Evolutionary conservation across 139 green algal species (phyloP).

Genomic region (Chlamydomonas sphaeroides): DNA sequence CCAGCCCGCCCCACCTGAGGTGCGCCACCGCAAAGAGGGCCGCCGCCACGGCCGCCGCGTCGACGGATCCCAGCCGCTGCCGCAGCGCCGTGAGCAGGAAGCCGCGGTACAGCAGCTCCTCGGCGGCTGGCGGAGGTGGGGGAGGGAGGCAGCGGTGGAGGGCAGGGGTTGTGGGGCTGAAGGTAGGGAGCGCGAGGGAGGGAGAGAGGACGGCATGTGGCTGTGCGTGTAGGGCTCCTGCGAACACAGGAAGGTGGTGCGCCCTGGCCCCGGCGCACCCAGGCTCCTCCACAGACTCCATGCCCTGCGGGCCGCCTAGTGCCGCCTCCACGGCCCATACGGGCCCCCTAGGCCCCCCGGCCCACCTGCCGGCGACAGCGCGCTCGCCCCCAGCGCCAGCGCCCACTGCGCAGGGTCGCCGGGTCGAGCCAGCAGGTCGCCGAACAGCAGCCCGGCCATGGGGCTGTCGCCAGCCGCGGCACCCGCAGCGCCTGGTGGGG

Average conservation of each 20-base stretch:
- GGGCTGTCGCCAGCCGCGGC: not conserved
- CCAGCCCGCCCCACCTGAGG: not conserved
- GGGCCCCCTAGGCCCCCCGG: no score
- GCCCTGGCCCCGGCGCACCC: no score
- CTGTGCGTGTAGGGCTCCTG: no score
- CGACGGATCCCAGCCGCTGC: conserved; percentile 45
- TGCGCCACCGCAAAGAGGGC: conserved; percentile 50
- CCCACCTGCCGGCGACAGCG: conserved; percentile 18
- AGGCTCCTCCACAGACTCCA: no score
- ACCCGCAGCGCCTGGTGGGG: not conserved
- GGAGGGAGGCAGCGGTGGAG: not conserved
- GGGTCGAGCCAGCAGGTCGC: not conserved
- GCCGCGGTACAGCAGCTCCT: conserved; percentile 63
- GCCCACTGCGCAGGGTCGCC: conserved; percentile 6
- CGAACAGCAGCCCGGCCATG: conserved; percentile 13
- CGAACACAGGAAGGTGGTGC: no score
- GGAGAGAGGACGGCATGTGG: not conserved
- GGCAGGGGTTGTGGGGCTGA: not conserved
- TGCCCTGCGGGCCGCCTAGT: no score
- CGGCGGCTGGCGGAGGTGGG: conserved; percentile 7
- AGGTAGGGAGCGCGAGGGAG: not conserved
- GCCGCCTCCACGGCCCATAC: no score
- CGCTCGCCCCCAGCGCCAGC: not conserved
- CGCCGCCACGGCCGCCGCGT: conserved; percentile 42
- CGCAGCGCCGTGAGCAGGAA: conserved; percentile 50